Evolutionary conservation across 768 basidiomycete species (phyloP).

Genomic region (Tubosaeta sp.): DNA sequence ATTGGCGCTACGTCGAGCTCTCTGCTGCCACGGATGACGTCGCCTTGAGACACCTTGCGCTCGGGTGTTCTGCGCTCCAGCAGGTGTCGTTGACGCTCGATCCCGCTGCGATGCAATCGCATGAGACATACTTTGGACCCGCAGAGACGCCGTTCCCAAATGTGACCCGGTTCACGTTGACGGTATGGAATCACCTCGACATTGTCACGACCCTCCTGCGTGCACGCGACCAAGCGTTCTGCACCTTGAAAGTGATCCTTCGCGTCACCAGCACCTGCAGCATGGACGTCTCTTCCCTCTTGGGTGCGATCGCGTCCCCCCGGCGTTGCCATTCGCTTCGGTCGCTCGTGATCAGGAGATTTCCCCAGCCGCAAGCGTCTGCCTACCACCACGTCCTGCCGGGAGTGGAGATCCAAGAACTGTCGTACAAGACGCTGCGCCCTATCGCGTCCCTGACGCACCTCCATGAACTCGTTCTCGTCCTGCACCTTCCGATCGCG

Average conservation of each 20-base stretch:
- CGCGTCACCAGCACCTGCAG: no score
- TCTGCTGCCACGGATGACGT: neutral
- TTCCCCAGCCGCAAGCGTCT: neutral
- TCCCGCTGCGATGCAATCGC: neutral
- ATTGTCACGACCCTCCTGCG: neutral
- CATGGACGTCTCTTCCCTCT: neutral
- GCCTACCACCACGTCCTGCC: neutral
- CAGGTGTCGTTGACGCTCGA: neutral
- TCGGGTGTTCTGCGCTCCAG: neutral
- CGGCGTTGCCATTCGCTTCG: slow-evolving; percentile 3
- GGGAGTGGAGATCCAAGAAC: neutral
- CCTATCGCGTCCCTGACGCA: slow-evolving; percentile 1
- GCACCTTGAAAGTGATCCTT: neutral
- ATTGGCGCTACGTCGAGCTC: neutral
- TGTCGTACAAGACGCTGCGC: neutral
- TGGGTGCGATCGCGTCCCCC: neutral
- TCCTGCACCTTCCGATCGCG: neutral
- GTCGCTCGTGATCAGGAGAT: neutral
- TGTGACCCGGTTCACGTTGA: neutral
- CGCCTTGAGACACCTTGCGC: slow-evolving; percentile 1
- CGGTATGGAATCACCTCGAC: neutral
- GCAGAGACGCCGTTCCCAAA: slow-evolving; percentile 1
- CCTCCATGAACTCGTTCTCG: slow-evolving; percentile 1
- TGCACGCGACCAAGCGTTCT: neutral
- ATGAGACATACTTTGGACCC: neutral